phyloP scores from a whole-genome alignment of 2,329 filamentous ascomycete genomes.

The Teratosphaeriaceae sp. region DNA sequence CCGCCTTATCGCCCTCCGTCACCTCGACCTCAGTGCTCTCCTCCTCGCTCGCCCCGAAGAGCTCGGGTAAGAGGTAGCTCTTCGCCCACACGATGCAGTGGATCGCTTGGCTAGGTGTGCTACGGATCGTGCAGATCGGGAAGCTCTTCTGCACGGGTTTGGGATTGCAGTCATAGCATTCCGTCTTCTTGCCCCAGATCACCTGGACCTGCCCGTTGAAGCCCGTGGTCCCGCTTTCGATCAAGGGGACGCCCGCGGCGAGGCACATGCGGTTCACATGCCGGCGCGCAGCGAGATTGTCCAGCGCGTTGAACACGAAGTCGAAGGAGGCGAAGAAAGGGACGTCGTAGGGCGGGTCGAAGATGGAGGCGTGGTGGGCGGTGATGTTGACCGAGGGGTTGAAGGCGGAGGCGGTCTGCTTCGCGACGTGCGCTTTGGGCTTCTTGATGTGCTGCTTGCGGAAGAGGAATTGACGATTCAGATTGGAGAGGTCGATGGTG shows the following conservation, averaged over 20 bases:
- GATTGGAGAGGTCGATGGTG: slow-evolving; percentile 94
- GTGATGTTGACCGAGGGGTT: slow-evolving; percentile 82
- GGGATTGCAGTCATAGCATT: slow-evolving; percentile 90
- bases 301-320: slow-evolving; percentile 92
- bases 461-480: slow-evolving; percentile 97
- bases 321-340: slow-evolving; percentile 80
- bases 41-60: slow-evolving; percentile 89
- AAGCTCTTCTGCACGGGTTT: slow-evolving; percentile 91
- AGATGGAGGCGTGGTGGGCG: slow-evolving; percentile 92
- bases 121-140: slow-evolving; percentile 94
- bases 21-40: slow-evolving; percentile 73
- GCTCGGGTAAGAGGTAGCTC: slow-evolving; percentile 89
- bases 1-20: slow-evolving; percentile 74
- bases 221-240: slow-evolving; percentile 95
- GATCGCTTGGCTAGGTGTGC: slow-evolving; percentile 91
- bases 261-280: slow-evolving; percentile 98
- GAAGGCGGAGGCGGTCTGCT: slow-evolving; percentile 83
- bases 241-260: slow-evolving; percentile 78
- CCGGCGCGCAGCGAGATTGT: slow-evolving; percentile 87
- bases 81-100: slow-evolving; percentile 99
- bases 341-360: slow-evolving; percentile 77
- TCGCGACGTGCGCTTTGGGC: slow-evolving; percentile 88
- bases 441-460: slow-evolving; percentile 97
- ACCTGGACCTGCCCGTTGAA: slow-evolving; percentile 98
- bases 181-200: slow-evolving; percentile 83